These are phyloP conservation scores for Graphilbum sp. DNA, from an alignment of 2,329 filamentous ascomycete species.

Conservation along the genomic window DNA sequence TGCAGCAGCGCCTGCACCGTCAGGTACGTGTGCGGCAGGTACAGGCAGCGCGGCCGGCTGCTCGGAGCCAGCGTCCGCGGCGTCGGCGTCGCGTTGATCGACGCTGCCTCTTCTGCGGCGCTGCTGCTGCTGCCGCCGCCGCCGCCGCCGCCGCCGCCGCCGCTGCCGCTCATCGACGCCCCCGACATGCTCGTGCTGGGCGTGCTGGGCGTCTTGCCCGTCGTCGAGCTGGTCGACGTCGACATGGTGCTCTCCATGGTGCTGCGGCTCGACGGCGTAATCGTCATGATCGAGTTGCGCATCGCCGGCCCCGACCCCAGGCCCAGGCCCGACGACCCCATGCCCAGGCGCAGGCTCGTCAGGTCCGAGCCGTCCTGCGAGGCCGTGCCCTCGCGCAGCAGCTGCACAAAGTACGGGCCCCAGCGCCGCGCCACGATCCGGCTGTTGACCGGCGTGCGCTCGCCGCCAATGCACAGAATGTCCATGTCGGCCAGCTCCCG, in stretches of 20 bases:
- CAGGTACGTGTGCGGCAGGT: constrained; percentile 79
- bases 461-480: constrained; percentile 77
- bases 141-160: neutral
- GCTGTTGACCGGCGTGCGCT: constrained; percentile 87
- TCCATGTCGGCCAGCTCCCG: constrained; percentile 95
- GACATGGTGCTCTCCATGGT: constrained; percentile 21
- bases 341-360: constrained; percentile 43
- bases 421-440: constrained; percentile 73
- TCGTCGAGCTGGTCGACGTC: no score
- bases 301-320: constrained; percentile 25
- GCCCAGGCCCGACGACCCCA: constrained; percentile 51
- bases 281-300: constrained; percentile 71
- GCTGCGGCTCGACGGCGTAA: constrained; percentile 46
- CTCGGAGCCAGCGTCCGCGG: constrained; percentile 39
- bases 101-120: constrained; percentile 25
- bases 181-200: constrained; percentile 27
- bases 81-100: constrained; percentile 39
- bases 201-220: constrained; percentile 26
- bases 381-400: constrained; percentile 66
- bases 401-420: constrained; percentile 90
- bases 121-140: constrained; percentile 11
- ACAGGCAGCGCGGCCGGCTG: constrained; percentile 69
- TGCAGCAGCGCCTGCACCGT: constrained; percentile 83
- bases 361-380: constrained; percentile 59
- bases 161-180: constrained; percentile 5